Evolutionary conservation across 768 basidiomycete species (phyloP).

Genomic region (Mycena leptocephala): DNA sequence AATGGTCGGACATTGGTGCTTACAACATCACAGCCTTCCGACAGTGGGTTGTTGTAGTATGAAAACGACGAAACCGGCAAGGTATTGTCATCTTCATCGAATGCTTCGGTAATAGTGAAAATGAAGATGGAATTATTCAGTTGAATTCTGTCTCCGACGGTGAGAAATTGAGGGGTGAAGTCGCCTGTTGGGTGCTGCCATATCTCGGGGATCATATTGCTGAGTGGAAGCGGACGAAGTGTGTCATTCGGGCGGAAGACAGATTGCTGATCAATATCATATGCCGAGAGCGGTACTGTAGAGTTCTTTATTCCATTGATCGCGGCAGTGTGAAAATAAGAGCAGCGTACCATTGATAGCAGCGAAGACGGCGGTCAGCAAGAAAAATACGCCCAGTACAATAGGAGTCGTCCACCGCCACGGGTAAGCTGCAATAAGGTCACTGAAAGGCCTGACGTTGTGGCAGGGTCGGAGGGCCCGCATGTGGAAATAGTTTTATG

Average conservation of each 20-base stretch:
- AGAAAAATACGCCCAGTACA: not conserved
- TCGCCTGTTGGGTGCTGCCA: not conserved
- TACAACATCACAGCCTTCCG: too few species aligned
- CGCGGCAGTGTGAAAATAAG: not conserved
- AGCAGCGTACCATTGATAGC: not conserved
- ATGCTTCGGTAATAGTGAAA: not conserved
- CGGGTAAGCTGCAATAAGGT: not conserved
- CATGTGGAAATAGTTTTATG: too few species aligned
- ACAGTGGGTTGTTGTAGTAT: not conserved
- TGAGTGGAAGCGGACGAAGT: not conserved
- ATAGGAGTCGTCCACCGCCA: not conserved
- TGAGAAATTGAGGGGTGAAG: not conserved
- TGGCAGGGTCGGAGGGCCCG: too few species aligned
- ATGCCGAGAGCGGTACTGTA: not conserved
- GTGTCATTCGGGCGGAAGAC: conserved; percentile 1
- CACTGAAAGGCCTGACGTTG: not conserved
- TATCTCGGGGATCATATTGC: not conserved
- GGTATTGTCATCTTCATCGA: too few species aligned
- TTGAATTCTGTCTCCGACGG: not conserved
- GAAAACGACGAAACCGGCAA: not conserved
- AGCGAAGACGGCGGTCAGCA: not conserved
- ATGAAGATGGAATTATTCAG: not conserved
- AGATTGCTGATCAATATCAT: not conserved
- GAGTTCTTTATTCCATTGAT: not conserved
- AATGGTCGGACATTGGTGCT: too few species aligned